phyloP scores from a whole-genome alignment of 169 alveolate genomes.

The Plasmodium coatneyi region DNA sequence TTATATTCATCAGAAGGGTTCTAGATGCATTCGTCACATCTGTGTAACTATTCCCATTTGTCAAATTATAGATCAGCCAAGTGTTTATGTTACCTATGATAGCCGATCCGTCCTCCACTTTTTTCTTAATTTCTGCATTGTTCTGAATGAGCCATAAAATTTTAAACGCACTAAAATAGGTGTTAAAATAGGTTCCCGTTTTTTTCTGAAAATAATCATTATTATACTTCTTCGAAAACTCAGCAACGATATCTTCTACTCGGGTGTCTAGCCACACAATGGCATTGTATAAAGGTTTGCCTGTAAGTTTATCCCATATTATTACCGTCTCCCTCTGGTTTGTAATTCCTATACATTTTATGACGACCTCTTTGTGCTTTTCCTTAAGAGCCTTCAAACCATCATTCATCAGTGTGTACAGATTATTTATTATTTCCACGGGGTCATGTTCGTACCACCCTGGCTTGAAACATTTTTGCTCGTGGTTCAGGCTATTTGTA shows the following conservation, averaged over 20 bases:
- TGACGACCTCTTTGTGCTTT: conserved; percentile 54
- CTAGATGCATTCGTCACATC: conserved; percentile 96
- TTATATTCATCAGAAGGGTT: conserved; percentile 91
- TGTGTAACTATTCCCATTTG: conserved; percentile 88
- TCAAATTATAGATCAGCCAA: conserved; percentile 87
- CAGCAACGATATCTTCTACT: conserved; percentile 84
- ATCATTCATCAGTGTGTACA: conserved; percentile 83
- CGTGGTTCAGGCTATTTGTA: conserved; percentile 76
- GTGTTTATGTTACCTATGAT: conserved; percentile 92
- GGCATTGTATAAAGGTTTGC: conserved; percentile 93
- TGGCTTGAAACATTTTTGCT: conserved; percentile 85
- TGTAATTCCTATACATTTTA: conserved; percentile 88
- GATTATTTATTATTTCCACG: conserved; percentile 81
- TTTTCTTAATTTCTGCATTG: conserved; percentile 76
- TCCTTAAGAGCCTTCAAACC: conserved; percentile 71
- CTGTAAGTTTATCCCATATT: conserved; percentile 90
- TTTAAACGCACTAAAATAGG: conserved; percentile 91
- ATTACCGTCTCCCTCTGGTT: conserved; percentile 90
- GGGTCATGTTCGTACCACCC: conserved; percentile 91
- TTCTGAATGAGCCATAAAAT: conserved; percentile 88
- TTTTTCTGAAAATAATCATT: conserved; percentile 82
- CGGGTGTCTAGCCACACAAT: conserved; percentile 95
- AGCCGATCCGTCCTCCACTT: conserved; percentile 80
- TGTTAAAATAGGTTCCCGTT: conserved; percentile 91
- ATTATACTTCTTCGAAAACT: conserved; percentile 76